Percentiles rank a stretch among this genome's conserved stretches.
These are phyloP conservation scores for Puccinia sorghi DNA, from an alignment of 1,284 basidiomycete species.

Conservation along the genomic window DNA sequence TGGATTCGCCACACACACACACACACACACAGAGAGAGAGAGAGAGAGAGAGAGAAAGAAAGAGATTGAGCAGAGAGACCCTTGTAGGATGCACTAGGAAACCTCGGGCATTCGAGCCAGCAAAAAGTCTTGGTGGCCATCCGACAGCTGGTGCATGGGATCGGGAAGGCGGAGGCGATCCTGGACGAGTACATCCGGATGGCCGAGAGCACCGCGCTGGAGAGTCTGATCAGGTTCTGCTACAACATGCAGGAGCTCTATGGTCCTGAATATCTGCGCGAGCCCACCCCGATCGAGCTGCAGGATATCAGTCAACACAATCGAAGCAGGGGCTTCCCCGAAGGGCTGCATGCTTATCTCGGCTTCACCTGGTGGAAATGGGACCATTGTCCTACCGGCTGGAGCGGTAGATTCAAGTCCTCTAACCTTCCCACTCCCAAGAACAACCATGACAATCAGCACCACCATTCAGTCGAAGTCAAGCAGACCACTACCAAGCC, in stretches of 20 bases:
- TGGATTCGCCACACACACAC: neutral
- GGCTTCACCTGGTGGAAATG: constrained; percentile 10
- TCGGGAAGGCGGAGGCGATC: neutral
- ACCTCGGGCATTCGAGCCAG: neutral
- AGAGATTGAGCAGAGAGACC: neutral
- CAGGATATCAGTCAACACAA: neutral
- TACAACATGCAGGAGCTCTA: neutral
- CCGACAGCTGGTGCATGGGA: constrained; percentile 12
- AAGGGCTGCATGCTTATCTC: constrained; percentile 5
- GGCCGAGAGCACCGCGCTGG: constrained; percentile 23
- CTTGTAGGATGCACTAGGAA: constrained; percentile 14
- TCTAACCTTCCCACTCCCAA: neutral
- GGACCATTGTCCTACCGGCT: constrained; percentile 8
- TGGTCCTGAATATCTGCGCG: constrained; percentile 1
- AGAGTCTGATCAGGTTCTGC: constrained; percentile 32
- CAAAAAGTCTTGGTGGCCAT: constrained; percentile 26
- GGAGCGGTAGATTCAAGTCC: constrained; percentile 17
- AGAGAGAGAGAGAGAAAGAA: neutral
- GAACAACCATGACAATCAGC: too few species aligned
- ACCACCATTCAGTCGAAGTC: too few species aligned
- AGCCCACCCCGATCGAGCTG: neutral
- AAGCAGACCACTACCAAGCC: too few species aligned
- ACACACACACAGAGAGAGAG: too few species aligned
- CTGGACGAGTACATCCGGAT: constrained; percentile 15
- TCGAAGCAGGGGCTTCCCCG: neutral